Conservation (phyloP, 2,329 filamentous ascomycete species). For the Colletotrichum eleusines region DNA sequence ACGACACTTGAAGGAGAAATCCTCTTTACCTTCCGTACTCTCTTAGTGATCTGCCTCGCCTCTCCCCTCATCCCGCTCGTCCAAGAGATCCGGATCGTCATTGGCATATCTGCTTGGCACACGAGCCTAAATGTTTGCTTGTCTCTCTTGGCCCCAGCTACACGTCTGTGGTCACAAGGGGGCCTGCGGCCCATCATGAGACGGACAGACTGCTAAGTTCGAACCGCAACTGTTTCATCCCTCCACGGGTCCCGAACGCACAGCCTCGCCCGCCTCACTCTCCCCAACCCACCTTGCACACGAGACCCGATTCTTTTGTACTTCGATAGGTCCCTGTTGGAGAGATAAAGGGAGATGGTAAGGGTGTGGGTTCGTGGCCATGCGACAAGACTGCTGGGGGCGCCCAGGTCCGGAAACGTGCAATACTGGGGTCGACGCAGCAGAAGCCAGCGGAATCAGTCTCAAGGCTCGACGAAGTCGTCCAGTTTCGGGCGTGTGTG, state of each 20-base stretch:
- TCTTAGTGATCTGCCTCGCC: background rate
- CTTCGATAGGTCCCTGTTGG: background rate
- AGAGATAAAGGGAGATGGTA: background rate
- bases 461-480: conserved; percentile 18
- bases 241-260: conserved; percentile 23
- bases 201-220: conserved; percentile 37
- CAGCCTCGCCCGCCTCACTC: conserved; percentile 34
- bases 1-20: background rate
- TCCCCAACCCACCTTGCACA: conserved; percentile 1
- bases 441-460: conserved; percentile 8
- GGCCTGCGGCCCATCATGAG: conserved; percentile 38
- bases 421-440: conserved; percentile 22
- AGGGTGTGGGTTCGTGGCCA: conserved; percentile 20
- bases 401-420: conserved; percentile 30
- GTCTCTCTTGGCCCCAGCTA: conserved; percentile 27
- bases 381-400: conserved; percentile 27
- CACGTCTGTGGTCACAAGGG: conserved; percentile 33
- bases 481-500: conserved; percentile 22
- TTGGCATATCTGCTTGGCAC: conserved; percentile 31
- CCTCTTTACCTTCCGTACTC: background rate
- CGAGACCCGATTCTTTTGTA: background rate
- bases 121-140: conserved; percentile 34
- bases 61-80: background rate
- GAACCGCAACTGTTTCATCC: conserved; percentile 41
- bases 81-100: conserved; percentile 22